These are phyloP conservation scores for Gossypium gossypioides DNA, from an alignment of 441 rosid species.

Conservation along the genomic window DNA sequence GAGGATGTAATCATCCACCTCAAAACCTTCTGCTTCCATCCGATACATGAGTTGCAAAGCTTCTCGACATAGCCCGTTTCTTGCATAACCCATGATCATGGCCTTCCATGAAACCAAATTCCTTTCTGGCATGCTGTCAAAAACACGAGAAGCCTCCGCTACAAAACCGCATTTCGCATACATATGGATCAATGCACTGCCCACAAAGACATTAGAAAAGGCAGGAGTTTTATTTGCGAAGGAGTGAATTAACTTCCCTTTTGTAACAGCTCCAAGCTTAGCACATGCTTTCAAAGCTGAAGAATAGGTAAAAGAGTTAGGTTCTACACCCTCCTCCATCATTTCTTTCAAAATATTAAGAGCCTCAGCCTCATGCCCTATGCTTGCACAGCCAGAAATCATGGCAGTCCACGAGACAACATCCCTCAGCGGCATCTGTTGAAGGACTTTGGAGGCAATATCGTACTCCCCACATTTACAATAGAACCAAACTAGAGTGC, in stretches of 20 bases:
- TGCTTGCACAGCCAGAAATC: conserved; percentile 65
- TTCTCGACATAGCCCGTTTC: conserved; percentile 58
- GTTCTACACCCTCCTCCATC: conserved; percentile 81
- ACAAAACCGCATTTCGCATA: conserved; percentile 68
- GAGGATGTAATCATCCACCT: conserved; percentile 57
- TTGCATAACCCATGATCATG: conserved; percentile 69
- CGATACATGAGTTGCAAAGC: conserved; percentile 73
- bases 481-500: conserved; percentile 77
- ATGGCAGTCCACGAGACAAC: conserved; percentile 88
- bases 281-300: conserved; percentile 76
- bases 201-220: conserved; percentile 55
- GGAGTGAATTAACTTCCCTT: conserved; percentile 66
- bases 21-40: conserved; percentile 64
- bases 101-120: conserved; percentile 68
- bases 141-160: conserved; percentile 59
- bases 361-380: conserved; percentile 68
- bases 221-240: conserved; percentile 55
- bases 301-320: conserved; percentile 65
- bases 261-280: conserved; percentile 43
- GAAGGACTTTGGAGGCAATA: conserved; percentile 52
- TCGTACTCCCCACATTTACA: conserved; percentile 60
- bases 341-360: conserved; percentile 62
- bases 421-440: conserved; percentile 57
- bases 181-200: conserved; percentile 71
- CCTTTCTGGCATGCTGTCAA: conserved; percentile 60